Base-by-base conservation (phyloP, 2,329 filamentous ascomycete species). In the Aspergillus costaricaensis region DNA sequence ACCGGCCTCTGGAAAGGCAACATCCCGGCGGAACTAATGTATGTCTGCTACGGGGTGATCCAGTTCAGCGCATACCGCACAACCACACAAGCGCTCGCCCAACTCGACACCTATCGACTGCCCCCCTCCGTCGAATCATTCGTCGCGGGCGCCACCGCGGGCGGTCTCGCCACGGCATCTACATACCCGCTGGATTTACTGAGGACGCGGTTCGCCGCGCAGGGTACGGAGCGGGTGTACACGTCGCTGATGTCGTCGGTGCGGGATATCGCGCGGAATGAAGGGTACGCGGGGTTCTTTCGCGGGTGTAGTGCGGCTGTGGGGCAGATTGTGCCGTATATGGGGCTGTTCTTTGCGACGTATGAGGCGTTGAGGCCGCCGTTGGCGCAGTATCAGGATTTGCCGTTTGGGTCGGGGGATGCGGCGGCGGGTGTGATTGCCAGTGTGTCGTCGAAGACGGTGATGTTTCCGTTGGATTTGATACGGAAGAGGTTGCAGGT, bases 1-100 rank as follows among this genome's bases (percentile, higher is more conserved):
- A 89, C 89, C 4, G 90, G 87, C 30, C 85, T 99, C 65, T 99
- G 95, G 95, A 98, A 98, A 82, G 95, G 95, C 74, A 99, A 99
- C 74, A 87, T 99, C 61, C 93, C 95, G 41, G 95, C 95, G 55
- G 95, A 98, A 82, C 80, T 95, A 64, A 88, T 99, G 80, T 99
- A 99, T 80, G 84, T 99, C 66, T 89, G 88, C 76, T 99, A 98
- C 79, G 89, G 91, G 64, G 90, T 90, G 64, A 82, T 91, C 36
- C 95, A 99, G 77, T 99, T 99, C 82, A 89, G 91, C 30, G 83
- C 91, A 27, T 99, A 99, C 80, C 89, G 92, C 59, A 87, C 86
- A 55, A 84, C 86, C 23, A 91, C 90, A 1, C 79, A 91, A 65
- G 79, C 87, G 23, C 83, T 97, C 9, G 84, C 87, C 66, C 74